Base-by-base conservation (phyloP, 441 rosid species). In the Melastoma candidum region DNA sequence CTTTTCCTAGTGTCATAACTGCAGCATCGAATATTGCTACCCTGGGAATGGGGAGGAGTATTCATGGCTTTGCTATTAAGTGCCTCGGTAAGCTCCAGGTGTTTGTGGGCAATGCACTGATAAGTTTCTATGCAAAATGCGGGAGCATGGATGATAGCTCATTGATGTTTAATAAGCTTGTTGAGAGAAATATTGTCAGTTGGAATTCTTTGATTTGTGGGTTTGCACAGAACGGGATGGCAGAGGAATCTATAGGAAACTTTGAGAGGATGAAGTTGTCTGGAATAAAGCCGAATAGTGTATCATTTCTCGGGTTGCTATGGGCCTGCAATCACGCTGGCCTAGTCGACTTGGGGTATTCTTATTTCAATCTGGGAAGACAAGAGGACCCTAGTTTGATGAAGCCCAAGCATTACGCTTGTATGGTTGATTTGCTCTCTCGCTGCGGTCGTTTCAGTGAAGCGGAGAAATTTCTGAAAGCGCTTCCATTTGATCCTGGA, bases 251-350 rank as follows among this genome's bases (percentile, higher is more conserved):
- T 11, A 54, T 80, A 26, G 59, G 49, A 10, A 71, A 78, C 64
- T 80, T 63, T 26, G 77, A 82, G 57, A 73, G 61, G 47, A 76
- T 84, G 85, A 55, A 49, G 46, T 59, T 26, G 27, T 26, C 71
- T 12, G 67, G 78, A 52, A 47, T 80, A 48, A 74, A 63, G 69
- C 95, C 93, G 32, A 84, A 77, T 49, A 53, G 66, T 53, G 88
- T 79, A 48, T 78, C 95, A 12, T 66, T 77, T 68, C 87, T 86
- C 53, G 88, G 94, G 46, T 49, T 86, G 46, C 54, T 86, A 44
- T 86, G 84, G 76, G 87, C 87, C 49, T 85, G 90, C 59, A 84
- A 74, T 75, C 97, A 85, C 54, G 65, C 83, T 2, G 95, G 95
- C 53, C 76, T 89, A 32, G 73, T 89, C n/a, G 73, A 63, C n/a